These are phyloP conservation scores for Delonix regia DNA, from an alignment of 306 rosid genomes.

Conservation along the genomic window DNA sequence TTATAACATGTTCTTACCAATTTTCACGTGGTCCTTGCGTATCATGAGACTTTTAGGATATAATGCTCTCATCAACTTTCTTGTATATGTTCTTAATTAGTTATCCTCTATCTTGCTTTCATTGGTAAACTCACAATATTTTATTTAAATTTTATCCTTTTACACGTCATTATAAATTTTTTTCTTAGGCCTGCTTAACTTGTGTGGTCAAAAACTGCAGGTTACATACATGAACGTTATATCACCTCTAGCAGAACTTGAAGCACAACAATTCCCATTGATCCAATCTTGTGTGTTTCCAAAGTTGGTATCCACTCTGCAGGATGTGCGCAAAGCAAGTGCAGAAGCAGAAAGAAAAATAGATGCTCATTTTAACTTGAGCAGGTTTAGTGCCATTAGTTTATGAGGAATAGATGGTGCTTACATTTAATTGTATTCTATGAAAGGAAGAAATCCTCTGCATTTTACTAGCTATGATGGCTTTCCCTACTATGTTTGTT, in stretches of 20 bases:
- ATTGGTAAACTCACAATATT: neutral
- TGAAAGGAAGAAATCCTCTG: neutral
- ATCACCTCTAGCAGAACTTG: conserved; percentile 80
- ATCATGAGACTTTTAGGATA: neutral
- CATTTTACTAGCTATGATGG: neutral
- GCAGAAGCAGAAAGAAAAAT: conserved; percentile 88
- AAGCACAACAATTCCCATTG: conserved; percentile 75
- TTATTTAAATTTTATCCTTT: neutral
- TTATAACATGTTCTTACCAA: neutral
- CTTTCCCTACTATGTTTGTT: neutral
- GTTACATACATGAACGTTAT: conserved; percentile 74
- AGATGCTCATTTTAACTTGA: conserved; percentile 68
- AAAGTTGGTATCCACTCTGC: conserved; percentile 68
- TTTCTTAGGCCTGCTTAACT: conserved; percentile 20
- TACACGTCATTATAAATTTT: neutral
- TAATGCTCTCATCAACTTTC: neutral
- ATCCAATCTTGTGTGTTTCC: conserved; percentile 87
- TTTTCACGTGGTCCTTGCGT: neutral
- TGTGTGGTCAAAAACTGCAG: conserved; percentile 48
- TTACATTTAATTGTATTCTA: neutral
- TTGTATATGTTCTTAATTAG: neutral
- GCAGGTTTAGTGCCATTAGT: conserved; percentile 64
- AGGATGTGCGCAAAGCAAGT: conserved; percentile 85
- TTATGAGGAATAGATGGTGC: neutral
- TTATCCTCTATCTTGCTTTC: neutral